Evolutionary conservation across 2,329 filamentous ascomycete species (phyloP), one percentile per base, ranked within the genome.

Genomic region (Lecanicillium sp.): DNA sequence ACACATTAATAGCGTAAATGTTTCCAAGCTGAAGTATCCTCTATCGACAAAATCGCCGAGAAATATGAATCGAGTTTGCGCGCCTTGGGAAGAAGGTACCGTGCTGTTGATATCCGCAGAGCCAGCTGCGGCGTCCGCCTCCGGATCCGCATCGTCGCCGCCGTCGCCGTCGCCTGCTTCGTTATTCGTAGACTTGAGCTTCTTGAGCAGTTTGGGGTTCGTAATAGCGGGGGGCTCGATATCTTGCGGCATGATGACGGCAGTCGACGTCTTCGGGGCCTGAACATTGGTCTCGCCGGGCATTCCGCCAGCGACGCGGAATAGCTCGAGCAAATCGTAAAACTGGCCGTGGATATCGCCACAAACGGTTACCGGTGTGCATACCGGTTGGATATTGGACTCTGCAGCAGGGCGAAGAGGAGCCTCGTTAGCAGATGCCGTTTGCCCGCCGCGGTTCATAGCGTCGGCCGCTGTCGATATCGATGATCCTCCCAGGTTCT

Each of bases 321-420:
- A 98, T 42, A 98, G 82, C 73, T 98, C 93, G 52, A 97, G 81
- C 9, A 98, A 77, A 67, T 98, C 93, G 70, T 98, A 97, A 67
- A 97, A 97, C 70, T 98, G 93, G 59, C 93, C 93, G 69, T 98
- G 93, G 54, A 98, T 97, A 65, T 98, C 93, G 63, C 93, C 93
- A 62, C 93, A 97, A 54, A 98, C 86, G 5, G 93, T 98, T 54
- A 98, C 93, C 6, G 93, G 93, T 0, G 93, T 95, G 46, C 86
- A 83, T 17, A 98, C 91, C n/a, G 93, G 93, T 66, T 97, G 93
- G 51, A 98, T 97, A 66, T 98, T 98, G 55, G 90, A 96, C 71
- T 98, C 93, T 94, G 58, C 9, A 43, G 19, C 29, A 6, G 12
- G 21, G 7, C n/a, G 21, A 36, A 21, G 35, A 35, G 26, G 24